These are phyloP conservation scores for Linnemannia elongata DNA, from an alignment of 192 early-diverging fungal species.

Conservation along the genomic window DNA sequence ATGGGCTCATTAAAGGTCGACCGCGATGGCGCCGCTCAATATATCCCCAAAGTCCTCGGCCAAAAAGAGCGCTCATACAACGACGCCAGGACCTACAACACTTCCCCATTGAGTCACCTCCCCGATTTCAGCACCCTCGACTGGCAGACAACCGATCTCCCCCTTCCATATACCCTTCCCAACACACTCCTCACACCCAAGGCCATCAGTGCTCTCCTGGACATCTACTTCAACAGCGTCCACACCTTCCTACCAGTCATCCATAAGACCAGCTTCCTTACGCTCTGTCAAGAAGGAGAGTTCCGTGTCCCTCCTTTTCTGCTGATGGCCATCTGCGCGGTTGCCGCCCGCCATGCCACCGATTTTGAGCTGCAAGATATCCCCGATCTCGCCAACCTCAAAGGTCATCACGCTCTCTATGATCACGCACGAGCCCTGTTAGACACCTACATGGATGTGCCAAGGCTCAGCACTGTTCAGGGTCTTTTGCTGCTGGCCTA, in stretches of 20 bases:
- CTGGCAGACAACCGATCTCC: conserved; percentile 36
- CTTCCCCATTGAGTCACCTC: conserved; percentile 16
- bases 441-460: conserved; percentile 64
- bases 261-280: conserved; percentile 66
- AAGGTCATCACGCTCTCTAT: conserved; percentile 49
- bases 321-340: conserved; percentile 68
- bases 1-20: conserved; percentile 45
- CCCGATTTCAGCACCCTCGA: conserved; percentile 32
- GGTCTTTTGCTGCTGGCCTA: conserved; percentile 64
- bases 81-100: conserved; percentile 32
- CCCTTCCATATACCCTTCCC: conserved; percentile 45
- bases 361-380: conserved; percentile 53
- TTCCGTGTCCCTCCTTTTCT: conserved; percentile 61
- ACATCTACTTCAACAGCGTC: conserved; percentile 68
- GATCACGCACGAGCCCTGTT: conserved; percentile 48
- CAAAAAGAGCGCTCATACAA: conserved; percentile 51
- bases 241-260: conserved; percentile 71
- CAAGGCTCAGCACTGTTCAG: conserved; percentile 67
- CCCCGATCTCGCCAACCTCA: conserved; percentile 41
- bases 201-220: conserved; percentile 53
- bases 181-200: conserved; percentile 34
- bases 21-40: conserved; percentile 44
- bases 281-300: conserved; percentile 50
- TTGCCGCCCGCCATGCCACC: conserved; percentile 58
- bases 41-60: conserved; percentile 31